phyloP scores from a whole-genome alignment of 805 yeast genomes.

The Kluyveromyces aestuarii region DNA sequence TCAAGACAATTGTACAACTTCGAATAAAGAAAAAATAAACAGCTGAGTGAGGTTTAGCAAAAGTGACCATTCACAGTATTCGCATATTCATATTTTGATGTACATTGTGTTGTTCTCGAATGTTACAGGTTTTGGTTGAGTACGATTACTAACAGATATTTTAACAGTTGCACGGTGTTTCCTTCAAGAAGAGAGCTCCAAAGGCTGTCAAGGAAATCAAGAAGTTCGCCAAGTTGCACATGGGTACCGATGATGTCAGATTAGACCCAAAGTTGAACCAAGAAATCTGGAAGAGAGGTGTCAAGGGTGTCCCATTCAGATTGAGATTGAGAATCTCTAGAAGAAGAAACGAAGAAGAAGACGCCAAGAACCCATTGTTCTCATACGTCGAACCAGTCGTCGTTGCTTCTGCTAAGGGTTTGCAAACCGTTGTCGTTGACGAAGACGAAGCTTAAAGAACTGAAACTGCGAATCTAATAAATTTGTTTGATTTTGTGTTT shows the following conservation, averaged over 20 bases:
- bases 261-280: conserved; percentile 97
- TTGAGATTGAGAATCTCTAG: conserved; percentile 97
- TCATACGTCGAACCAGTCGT: conserved; percentile 96
- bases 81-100: too few relatives aligned
- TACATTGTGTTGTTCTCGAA: neutral
- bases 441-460: conserved; percentile 48
- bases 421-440: conserved; percentile 94
- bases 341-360: conserved; percentile 99
- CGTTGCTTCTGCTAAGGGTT: conserved; percentile 94
- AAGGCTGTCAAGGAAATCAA: conserved; percentile 98
- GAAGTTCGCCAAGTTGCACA: conserved; percentile 96
- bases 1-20: too few relatives aligned
- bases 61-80: neutral
- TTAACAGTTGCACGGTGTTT: conserved; percentile 84
- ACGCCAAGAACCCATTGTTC: conserved; percentile 95
- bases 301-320: conserved; percentile 98
- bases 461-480: conserved; percentile 7
- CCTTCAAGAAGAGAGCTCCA: conserved; percentile 99
- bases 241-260: conserved; percentile 99
- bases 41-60: too few relatives aligned
- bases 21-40: too few relatives aligned
- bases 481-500: conserved; percentile 1
- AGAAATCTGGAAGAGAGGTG: conserved; percentile 98
- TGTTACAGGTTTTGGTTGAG: neutral
- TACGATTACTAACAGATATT: conserved; percentile 31